Evolutionary conservation across 768 basidiomycete species (phyloP).

Genomic region (Mycena venus): DNA sequence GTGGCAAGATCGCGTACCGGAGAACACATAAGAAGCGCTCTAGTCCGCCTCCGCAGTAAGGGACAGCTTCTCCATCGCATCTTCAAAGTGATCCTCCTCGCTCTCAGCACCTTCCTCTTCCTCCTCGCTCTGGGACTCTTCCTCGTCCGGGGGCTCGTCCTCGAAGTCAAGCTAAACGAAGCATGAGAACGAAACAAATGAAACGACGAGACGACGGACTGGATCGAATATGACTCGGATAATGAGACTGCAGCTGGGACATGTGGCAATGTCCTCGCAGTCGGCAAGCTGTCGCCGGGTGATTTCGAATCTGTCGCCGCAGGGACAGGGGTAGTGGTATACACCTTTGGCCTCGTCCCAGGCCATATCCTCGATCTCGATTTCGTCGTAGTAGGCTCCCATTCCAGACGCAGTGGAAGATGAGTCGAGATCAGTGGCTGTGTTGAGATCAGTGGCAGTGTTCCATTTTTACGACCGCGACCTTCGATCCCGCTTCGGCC

Average conservation of each 20-base stretch:
- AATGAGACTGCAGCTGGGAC: constrained; percentile 95
- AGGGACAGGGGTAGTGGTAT: constrained; percentile 97
- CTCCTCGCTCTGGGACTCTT: constrained; percentile 56
- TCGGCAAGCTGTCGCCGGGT: constrained; percentile 85
- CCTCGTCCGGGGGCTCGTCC: constrained; percentile 72
- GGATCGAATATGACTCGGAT: constrained; percentile 96
- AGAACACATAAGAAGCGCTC: background rate
- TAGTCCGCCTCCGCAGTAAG: constrained; percentile 52
- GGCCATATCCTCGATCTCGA: constrained; percentile 96
- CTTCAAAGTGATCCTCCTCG: constrained; percentile 66
- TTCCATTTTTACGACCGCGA: too few species aligned
- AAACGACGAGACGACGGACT: constrained; percentile 62
- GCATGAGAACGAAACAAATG: constrained; percentile 19
- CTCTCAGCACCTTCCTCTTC: constrained; percentile 45
- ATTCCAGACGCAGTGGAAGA: constrained; percentile 50
- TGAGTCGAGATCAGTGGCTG: constrained; percentile 21
- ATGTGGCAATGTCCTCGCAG: constrained; percentile 95
- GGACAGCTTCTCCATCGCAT: constrained; percentile 75
- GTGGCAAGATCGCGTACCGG: background rate
- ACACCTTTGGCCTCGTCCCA: constrained; percentile 89
- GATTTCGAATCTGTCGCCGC: constrained; percentile 98
- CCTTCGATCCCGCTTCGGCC: too few species aligned
- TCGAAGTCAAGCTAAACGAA: constrained; percentile 83
- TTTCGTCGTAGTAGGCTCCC: constrained; percentile 95
- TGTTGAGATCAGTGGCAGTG: too few species aligned